Percentiles rank a stretch among this genome's conserved stretches.
phyloP scores from a whole-genome alignment of 805 yeast species.

The Schwanniomyces vanrijiae region DNA sequence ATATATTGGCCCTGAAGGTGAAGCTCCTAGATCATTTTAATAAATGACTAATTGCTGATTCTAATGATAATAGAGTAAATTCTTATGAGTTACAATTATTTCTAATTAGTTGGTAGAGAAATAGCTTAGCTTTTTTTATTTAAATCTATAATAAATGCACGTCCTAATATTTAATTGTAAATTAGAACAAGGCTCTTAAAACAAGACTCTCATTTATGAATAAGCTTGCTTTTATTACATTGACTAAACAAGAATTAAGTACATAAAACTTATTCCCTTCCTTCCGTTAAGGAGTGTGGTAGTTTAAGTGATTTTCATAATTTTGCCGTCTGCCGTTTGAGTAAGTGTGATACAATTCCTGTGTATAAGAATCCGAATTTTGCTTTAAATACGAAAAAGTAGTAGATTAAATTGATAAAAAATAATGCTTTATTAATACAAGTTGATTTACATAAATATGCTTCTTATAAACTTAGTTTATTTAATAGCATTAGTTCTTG shows the following conservation, averaged over 20 bases:
- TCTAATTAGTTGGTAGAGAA: neutral
- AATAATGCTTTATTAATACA: neutral
- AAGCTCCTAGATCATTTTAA: constrained; percentile 61
- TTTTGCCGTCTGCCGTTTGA: neutral
- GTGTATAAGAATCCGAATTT: neutral
- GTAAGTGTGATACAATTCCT: neutral
- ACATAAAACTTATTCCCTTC: too few relatives aligned
- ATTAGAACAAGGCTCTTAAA: too few relatives aligned
- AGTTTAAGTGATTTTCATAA: too few relatives aligned
- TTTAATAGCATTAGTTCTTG: constrained; percentile 2
- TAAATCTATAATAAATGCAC: neutral
- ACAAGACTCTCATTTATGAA: too few relatives aligned
- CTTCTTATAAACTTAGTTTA: neutral
- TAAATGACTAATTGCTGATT: neutral
- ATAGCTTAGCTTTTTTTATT: neutral
- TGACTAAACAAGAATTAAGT: too few relatives aligned
- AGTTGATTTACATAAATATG: neutral
- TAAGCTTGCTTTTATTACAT: too few relatives aligned
- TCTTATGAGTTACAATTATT: neutral
- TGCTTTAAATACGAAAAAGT: constrained; percentile 1
- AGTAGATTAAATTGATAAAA: neutral
- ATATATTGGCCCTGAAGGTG: constrained; percentile 93
- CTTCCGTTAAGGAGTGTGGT: too few relatives aligned
- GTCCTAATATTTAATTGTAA: neutral
- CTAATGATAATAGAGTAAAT: neutral